Evolutionary conservation across 2,329 filamentous ascomycete genomes (phyloP).

Genomic region (Myriosclerotinia curreyana): DNA sequence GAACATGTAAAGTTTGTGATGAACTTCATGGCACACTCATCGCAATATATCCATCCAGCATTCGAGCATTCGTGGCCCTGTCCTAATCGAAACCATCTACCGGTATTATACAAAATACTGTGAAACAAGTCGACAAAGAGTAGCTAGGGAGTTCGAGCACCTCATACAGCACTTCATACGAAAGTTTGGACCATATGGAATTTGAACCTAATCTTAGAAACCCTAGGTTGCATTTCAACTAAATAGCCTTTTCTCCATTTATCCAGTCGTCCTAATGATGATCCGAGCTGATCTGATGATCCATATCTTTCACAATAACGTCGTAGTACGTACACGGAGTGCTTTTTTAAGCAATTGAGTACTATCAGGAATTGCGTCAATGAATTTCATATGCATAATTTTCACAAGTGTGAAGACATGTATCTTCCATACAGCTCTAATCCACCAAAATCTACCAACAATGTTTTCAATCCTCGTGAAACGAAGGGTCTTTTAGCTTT

Average conservation of each 20-base stretch:
- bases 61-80: background rate
- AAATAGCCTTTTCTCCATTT: background rate
- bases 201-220: constrained; percentile 4
- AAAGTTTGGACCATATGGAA: background rate
- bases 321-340: no score
- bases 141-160: no score
- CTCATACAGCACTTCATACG: background rate
- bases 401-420: constrained; percentile 1
- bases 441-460: background rate
- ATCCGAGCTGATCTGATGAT: background rate
- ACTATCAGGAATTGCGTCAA: constrained; percentile 3
- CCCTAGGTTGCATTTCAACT: background rate
- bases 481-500: background rate
- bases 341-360: no score
- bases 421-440: background rate
- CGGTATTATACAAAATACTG: background rate
- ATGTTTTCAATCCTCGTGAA: background rate
- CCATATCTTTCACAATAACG: background rate
- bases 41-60: no score
- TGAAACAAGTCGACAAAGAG: background rate
- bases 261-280: background rate
- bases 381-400: background rate
- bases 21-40: no score
- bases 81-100: background rate
- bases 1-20: no score